These are phyloP conservation scores for Lodderomyces beijingensis DNA, from an alignment of 1,139 yeast species.

Conservation along the genomic window DNA sequence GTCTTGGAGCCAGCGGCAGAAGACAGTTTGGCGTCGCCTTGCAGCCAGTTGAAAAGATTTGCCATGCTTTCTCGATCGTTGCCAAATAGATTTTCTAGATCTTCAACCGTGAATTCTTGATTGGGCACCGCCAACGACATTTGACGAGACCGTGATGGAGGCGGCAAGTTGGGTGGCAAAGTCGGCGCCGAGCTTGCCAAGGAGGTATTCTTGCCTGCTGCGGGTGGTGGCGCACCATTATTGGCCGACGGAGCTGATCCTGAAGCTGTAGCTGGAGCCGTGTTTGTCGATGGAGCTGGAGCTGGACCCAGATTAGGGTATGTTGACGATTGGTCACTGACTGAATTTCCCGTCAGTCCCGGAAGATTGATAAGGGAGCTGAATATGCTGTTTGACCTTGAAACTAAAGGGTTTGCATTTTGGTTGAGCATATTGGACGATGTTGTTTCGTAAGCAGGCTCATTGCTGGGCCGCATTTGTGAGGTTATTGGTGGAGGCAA, in stretches of 20 bases:
- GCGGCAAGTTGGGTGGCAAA: conserved; percentile 10
- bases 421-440: conserved; percentile 4
- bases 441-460: conserved; percentile 9
- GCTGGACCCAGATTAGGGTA: too few relatives aligned
- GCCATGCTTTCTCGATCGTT: conserved; percentile 38
- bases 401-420: conserved; percentile 7
- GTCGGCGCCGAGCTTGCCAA: background rate
- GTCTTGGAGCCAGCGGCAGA: conserved; percentile 4
- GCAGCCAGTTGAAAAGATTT: conserved; percentile 29
- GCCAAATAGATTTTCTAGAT: conserved; percentile 37
- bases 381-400: conserved; percentile 40
- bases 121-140: conserved; percentile 10
- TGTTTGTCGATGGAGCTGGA: too few relatives aligned
- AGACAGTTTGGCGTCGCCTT: conserved; percentile 13
- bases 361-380: conserved; percentile 41
- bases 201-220: too few relatives aligned
- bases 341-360: conserved; percentile 29
- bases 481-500: conserved; percentile 27
- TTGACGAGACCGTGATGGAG: conserved; percentile 14
- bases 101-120: conserved; percentile 30
- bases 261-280: too few relatives aligned
- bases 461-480: conserved; percentile 13
- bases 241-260: too few relatives aligned
- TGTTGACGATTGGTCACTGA: conserved; percentile 26
- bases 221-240: too few relatives aligned